phyloP scores from a whole-genome alignment of 1,284 basidiomycete genomes.

The Anthracocystis walkeri region DNA sequence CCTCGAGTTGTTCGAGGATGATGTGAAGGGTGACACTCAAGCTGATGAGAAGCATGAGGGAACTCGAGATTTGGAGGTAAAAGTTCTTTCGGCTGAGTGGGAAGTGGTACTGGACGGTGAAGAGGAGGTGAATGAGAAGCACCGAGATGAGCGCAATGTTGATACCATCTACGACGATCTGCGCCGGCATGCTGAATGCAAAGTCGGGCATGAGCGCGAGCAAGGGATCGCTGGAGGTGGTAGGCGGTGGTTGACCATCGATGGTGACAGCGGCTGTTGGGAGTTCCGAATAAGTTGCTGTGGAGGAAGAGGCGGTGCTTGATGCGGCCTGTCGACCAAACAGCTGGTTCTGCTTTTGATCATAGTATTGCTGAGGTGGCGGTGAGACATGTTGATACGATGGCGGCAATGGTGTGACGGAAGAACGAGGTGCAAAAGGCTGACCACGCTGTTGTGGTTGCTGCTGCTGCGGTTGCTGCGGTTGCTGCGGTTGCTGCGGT shows the following conservation, averaged over 20 bases:
- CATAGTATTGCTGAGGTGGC: neutral
- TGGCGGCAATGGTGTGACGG: constrained; percentile 11
- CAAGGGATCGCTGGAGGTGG: constrained; percentile 40
- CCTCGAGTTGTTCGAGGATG: constrained; percentile 76
- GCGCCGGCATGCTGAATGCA: constrained; percentile 87
- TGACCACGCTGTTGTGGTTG: neutral
- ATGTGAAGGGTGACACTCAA: constrained; percentile 71
- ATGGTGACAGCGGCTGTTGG: constrained; percentile 47
- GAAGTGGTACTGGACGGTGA: constrained; percentile 96
- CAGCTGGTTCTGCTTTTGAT: constrained; percentile 9
- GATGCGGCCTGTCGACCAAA: constrained; percentile 16
- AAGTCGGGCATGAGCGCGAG: constrained; percentile 67
- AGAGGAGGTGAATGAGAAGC: constrained; percentile 90
- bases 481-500: neutral
- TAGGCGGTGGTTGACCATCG: constrained; percentile 54
- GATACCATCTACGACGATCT: constrained; percentile 87
- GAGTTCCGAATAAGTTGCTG: constrained; percentile 32
- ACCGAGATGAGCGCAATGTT: constrained; percentile 86
- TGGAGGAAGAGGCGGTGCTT: constrained; percentile 9
- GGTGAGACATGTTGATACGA: constrained; percentile 3
- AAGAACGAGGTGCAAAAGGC: constrained; percentile 8
- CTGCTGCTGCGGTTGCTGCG: neutral
- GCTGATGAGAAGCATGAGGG: constrained; percentile 77
- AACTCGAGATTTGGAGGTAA: constrained; percentile 84
- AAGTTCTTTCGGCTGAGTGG: constrained; percentile 93